Conservation (phyloP, 2,329 filamentous ascomycete species). For the Dothidotthia symphoricarpi region DNA sequence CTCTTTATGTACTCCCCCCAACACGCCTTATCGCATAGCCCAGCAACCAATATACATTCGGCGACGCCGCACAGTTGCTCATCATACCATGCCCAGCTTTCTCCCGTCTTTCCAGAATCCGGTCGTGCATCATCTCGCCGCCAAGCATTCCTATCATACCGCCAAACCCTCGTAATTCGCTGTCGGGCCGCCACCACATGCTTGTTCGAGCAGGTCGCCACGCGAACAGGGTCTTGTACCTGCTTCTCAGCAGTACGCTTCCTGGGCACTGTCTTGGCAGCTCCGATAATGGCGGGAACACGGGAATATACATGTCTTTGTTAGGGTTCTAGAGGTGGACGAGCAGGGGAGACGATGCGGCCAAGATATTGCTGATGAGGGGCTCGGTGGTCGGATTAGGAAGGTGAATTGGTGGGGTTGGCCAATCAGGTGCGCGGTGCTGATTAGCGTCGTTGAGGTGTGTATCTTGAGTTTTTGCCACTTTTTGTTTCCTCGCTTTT, state of each 20-base stretch:
- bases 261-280: conserved; percentile 15
- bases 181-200: background rate
- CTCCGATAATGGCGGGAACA: conserved; percentile 9
- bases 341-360: background rate
- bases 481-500: too few relatives aligned
- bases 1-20: conserved; percentile 5
- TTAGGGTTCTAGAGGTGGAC: background rate
- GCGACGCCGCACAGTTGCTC: conserved; percentile 1
- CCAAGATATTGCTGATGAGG: background rate
- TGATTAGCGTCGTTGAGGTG: too few relatives aligned
- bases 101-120: background rate
- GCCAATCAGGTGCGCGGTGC: background rate
- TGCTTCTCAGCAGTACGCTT: conserved; percentile 12
- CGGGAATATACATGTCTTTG: background rate
- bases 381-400: conserved; percentile 1
- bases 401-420: background rate
- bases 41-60: conserved; percentile 3
- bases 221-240: conserved; percentile 5
- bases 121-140: background rate
- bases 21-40: conserved; percentile 3
- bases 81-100: conserved; percentile 2
- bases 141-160: background rate
- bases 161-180: background rate
- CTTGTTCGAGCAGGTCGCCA: background rate
- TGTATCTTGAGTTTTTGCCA: too few relatives aligned